Conservation (phyloP, 805 yeast genomes). For the Hanseniaspora occidentalis region DNA sequence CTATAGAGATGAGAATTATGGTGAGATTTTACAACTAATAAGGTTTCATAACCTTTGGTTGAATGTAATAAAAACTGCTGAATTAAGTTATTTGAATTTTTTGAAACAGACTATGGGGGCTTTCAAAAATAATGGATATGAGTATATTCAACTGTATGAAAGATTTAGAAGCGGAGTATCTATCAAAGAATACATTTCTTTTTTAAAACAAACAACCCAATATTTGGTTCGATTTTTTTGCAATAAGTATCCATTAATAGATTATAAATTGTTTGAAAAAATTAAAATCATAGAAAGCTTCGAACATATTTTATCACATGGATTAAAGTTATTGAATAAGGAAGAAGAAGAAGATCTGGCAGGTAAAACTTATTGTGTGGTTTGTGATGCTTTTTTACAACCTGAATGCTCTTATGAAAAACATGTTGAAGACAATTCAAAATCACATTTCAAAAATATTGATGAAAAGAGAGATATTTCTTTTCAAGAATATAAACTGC, state of each 20-base stretch:
- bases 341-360: slow-evolving; percentile 11
- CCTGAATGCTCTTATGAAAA: slow-evolving; percentile 51
- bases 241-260: slow-evolving; percentile 37
- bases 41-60: slow-evolving; percentile 42
- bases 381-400: slow-evolving; percentile 53
- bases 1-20: slow-evolving; percentile 38
- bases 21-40: slow-evolving; percentile 49
- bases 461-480: slow-evolving; percentile 16
- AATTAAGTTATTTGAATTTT: slow-evolving; percentile 38
- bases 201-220: slow-evolving; percentile 31
- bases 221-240: slow-evolving; percentile 40
- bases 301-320: slow-evolving; percentile 3
- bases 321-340: slow-evolving; percentile 8
- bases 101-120: slow-evolving; percentile 30
- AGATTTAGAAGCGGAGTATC: slow-evolving; percentile 13
- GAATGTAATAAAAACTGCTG: slow-evolving; percentile 26
- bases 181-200: slow-evolving; percentile 28
- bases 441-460: slow-evolving; percentile 47
- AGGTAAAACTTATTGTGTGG: slow-evolving; percentile 37
- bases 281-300: not conserved
- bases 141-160: slow-evolving; percentile 15
- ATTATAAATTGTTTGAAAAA: slow-evolving; percentile 20
- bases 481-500: slow-evolving; percentile 29
- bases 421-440: slow-evolving; percentile 44
- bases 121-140: slow-evolving; percentile 20